Base-by-base conservation (phyloP, 1,284 basidiomycete genomes). In the Tilletia indica region DNA sequence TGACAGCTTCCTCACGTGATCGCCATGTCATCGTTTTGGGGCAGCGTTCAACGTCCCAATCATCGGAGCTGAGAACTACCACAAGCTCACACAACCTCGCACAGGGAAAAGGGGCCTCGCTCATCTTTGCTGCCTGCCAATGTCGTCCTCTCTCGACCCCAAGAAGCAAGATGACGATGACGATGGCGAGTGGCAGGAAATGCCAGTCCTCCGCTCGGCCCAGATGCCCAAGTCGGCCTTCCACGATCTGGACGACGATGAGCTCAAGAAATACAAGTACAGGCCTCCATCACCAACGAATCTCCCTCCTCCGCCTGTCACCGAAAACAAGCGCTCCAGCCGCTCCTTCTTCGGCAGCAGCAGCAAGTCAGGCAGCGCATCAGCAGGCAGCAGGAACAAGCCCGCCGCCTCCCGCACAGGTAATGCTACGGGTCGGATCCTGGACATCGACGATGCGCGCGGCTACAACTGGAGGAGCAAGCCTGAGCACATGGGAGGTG, bases 141-240 rank as follows among this genome's bases (percentile, higher is more conserved):
- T 64, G 61, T 64, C 61, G 31, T 14, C 61, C 34, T 11, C 38
- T 16, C 34, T 39, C 34, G 66, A 49, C n/a, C 36, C 66, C 39
- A 47, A 14, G 16, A 19, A 47, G 66, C 42, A 67, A 4, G n/a
- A 48, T 16, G 66, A 75, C 51, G 66, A 75, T 54, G 78, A 80
- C 70, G 80, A 80, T 51, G 78, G 80, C 56, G 75, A 76, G 6
- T 81, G 81, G 81, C 70, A 80, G 69, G 94, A 97, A 81, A 70
- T 70, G 69, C 69, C 69, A 42, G 69, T 70, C 36, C n/a, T 70
- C 11, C 69, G 66, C 48, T 64, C 69, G n/a, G 31, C 38, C 36
- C 36, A 64, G 36, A 21, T 54, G n/a, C 56, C 49, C 16, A 42
- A 48, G 36, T 70, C 54, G 31, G 48, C 48, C 25, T 31, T 66